Percentiles rank a stretch among this genome's conserved stretches.
Conservation (phyloP, 306 rosid genomes). For the Arachis stenosperma region DNA sequence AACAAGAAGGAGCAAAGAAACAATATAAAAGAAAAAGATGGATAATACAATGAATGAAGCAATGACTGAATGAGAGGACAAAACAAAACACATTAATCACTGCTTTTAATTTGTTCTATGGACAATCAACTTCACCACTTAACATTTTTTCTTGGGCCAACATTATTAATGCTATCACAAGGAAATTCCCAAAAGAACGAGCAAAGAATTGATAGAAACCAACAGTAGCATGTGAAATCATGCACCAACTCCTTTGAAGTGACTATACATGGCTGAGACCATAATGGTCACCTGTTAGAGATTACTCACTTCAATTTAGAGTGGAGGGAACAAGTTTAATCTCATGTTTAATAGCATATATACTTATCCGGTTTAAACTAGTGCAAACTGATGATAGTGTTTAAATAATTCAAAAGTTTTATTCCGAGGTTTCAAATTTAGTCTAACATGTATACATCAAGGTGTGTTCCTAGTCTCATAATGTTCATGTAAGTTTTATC, state of each 20-base stretch:
- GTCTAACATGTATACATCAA: too few relatives aligned
- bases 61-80: conserved; percentile 6
- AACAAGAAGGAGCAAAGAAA: not conserved
- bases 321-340: not conserved
- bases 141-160: not conserved
- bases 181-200: conserved; percentile 36
- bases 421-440: too few relatives aligned
- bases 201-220: conserved; percentile 35
- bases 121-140: conserved; percentile 26
- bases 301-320: conserved; percentile 9
- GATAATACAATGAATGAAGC: not conserved
- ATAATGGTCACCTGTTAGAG: conserved; percentile 25
- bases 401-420: too few relatives aligned
- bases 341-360: not conserved
- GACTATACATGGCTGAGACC: conserved; percentile 38
- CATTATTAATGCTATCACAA: conserved; percentile 28
- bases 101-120: conserved; percentile 27
- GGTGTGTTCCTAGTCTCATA: too few relatives aligned
- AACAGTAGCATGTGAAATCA: conserved; percentile 34
- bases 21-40: not conserved
- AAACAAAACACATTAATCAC: conserved; percentile 23
- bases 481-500: too few relatives aligned
- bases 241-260: conserved; percentile 37
- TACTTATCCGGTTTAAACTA: too few relatives aligned
- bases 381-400: too few relatives aligned